Conservation (phyloP, 1,284 basidiomycete species). For the Ceratobasidium sp. region DNA sequence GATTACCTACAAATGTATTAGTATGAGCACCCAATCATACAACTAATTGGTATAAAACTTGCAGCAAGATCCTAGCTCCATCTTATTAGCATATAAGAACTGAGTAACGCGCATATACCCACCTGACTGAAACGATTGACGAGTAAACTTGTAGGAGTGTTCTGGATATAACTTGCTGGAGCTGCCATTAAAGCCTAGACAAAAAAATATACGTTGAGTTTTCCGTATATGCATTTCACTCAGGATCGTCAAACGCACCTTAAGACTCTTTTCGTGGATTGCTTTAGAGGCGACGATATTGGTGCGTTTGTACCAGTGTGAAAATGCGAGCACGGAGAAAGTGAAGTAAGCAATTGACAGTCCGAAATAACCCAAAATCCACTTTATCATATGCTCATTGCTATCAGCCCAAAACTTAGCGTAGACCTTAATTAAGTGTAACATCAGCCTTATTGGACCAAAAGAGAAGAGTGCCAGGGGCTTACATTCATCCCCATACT, state of each 20-base stretch:
- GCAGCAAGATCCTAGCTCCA: no score
- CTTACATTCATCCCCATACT: background rate
- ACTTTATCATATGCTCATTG: constrained; percentile 9
- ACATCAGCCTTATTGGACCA: background rate
- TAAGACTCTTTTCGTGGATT: background rate
- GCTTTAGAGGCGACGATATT: constrained; percentile 1
- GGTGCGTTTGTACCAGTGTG: constrained; percentile 35
- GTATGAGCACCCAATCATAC: no score
- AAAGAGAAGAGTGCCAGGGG: no score
- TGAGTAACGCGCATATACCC: background rate
- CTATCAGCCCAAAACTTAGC: constrained; percentile 17
- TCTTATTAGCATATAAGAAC: no score
- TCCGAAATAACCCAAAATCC: constrained; percentile 51
- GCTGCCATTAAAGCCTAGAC: background rate
- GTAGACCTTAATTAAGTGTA: constrained; percentile 4
- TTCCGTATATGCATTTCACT: no score
- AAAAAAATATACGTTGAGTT: no score
- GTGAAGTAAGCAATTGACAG: constrained; percentile 50
- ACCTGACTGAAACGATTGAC: constrained; percentile 32
- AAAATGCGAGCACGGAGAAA: constrained; percentile 47
- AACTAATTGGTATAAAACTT: no score
- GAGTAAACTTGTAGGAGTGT: background rate
- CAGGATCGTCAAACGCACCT: constrained; percentile 6
- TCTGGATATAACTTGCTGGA: constrained; percentile 11
- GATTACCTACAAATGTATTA: no score